Conservation (phyloP, 306 rosid species). For the Prunus mira region DNA sequence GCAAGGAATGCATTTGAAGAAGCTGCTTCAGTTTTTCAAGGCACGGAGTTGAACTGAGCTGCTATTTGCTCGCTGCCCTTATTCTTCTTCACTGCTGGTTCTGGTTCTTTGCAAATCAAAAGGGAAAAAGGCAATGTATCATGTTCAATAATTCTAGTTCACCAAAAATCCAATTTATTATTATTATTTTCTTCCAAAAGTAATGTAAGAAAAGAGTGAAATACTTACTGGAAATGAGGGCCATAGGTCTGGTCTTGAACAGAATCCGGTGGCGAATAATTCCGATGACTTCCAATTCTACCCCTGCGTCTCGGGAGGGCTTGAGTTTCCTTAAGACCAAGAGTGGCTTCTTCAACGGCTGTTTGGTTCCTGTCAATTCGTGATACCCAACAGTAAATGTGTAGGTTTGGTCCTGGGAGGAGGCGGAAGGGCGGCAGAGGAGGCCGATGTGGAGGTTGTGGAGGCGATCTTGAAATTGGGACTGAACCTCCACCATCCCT, state of each 20-base stretch:
- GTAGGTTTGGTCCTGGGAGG: constrained; percentile 61
- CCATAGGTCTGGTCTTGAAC: constrained; percentile 88
- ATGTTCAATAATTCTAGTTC: not conserved
- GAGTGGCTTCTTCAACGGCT: constrained; percentile 72
- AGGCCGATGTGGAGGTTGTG: constrained; percentile 62
- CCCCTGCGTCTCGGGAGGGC: constrained; percentile 21
- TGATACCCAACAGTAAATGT: constrained; percentile 87
- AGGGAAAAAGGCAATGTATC: not conserved
- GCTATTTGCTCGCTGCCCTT: not conserved
- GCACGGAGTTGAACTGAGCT: not conserved
- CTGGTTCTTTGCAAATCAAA: constrained; percentile 42
- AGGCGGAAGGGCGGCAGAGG: constrained; percentile 62
- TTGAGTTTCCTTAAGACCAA: constrained; percentile 73
- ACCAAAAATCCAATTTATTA: not conserved
- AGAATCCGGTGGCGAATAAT: constrained; percentile 67
- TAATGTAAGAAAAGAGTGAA: no score
- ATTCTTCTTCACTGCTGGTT: constrained; percentile 25
- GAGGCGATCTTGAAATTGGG: constrained; percentile 50
- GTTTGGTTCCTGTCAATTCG: constrained; percentile 76
- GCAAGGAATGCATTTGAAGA: not conserved
- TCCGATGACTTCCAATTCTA: constrained; percentile 72
- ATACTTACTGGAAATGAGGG: constrained; percentile 75
- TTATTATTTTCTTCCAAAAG: not conserved
- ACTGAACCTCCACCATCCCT: constrained; percentile 65
- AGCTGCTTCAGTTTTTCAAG: constrained; percentile 16